A percentile compares a stretch with the other conserved stretches of the same genome.
These are phyloP conservation scores for Scheffersomyces spartinae DNA, from an alignment of 805 yeast species.

Conservation along the genomic window DNA sequence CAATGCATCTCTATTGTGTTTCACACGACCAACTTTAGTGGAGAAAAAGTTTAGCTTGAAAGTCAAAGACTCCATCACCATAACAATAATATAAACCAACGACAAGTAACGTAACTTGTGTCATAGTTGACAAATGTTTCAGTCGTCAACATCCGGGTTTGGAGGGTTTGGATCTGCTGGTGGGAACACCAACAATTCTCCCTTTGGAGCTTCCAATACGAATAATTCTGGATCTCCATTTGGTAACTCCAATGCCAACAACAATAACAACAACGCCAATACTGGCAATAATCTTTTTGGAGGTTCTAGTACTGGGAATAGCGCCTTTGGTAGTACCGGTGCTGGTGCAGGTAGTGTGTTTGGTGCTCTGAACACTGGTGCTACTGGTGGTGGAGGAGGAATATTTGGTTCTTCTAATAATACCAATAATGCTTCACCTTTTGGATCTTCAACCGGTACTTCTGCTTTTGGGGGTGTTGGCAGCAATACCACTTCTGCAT, in stretches of 20 bases:
- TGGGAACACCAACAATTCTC: constrained; percentile 15
- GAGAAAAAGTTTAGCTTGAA: too few relatives aligned
- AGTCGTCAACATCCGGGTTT: constrained; percentile 41
- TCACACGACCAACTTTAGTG: too few relatives aligned
- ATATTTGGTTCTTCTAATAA: constrained; percentile 8
- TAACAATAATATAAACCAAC: too few relatives aligned
- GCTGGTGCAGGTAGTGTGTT: constrained; percentile 6
- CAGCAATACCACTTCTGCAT: constrained; percentile 13
- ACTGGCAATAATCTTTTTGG: constrained; percentile 11
- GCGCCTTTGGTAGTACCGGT: constrained; percentile 11
- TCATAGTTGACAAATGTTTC: too few relatives aligned
- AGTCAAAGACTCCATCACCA: too few relatives aligned
- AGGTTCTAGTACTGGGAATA: constrained; percentile 15
- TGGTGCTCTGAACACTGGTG: constrained; percentile 8
- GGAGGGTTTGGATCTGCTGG: constrained; percentile 32
- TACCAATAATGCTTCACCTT: constrained; percentile 9
- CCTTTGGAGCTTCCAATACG: constrained; percentile 20
- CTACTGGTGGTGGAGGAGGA: constrained; percentile 14
- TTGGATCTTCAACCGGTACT: constrained; percentile 9
- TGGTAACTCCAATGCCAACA: constrained; percentile 10
- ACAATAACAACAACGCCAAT: constrained; percentile 15
- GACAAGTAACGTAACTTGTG: too few relatives aligned
- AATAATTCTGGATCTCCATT: constrained; percentile 12
- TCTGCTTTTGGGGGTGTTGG: constrained; percentile 10
- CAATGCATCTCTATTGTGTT: too few relatives aligned